Conservation (phyloP, 2,329 filamentous ascomycete species). For the Aspergillus ochraceus region DNA sequence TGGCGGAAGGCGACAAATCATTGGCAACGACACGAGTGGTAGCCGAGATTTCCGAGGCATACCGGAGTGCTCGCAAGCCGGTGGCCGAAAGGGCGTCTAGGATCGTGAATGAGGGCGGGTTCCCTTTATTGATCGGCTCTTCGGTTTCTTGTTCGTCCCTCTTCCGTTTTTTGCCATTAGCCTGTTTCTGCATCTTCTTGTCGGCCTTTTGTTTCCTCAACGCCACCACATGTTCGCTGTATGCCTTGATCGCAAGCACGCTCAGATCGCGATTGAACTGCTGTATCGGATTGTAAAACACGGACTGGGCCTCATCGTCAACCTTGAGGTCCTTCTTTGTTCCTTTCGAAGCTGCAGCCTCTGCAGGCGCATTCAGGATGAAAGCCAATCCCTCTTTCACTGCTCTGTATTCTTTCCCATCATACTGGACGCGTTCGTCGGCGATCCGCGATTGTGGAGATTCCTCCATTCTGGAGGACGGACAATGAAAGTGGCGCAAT, state of each 20-base stretch:
- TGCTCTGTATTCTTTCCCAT: slow-evolving; percentile 57
- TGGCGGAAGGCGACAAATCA: slow-evolving; percentile 76
- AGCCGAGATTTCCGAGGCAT: slow-evolving; percentile 87
- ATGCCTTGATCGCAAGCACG: slow-evolving; percentile 86
- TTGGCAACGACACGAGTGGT: slow-evolving; percentile 82
- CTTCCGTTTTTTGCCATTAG: slow-evolving; percentile 41
- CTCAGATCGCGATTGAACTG: slow-evolving; percentile 98
- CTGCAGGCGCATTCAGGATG: slow-evolving; percentile 62
- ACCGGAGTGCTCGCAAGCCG: slow-evolving; percentile 84
- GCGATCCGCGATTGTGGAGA: slow-evolving; percentile 13
- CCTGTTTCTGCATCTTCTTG: slow-evolving; percentile 36
- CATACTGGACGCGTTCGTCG: slow-evolving; percentile 40
- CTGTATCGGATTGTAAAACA: slow-evolving; percentile 99
- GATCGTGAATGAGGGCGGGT: slow-evolving; percentile 66
- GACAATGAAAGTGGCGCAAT: slow-evolving; percentile 5
- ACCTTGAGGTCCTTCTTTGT: slow-evolving; percentile 47
- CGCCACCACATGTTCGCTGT: slow-evolving; percentile 67
- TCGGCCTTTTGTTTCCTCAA: slow-evolving; percentile 54
- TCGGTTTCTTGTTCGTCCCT: slow-evolving; percentile 28
- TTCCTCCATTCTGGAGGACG: slow-evolving; percentile 19
- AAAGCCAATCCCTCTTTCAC: slow-evolving; percentile 68
- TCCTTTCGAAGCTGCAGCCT: slow-evolving; percentile 40
- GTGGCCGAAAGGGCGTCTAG: slow-evolving; percentile 94
- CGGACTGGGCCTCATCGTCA: slow-evolving; percentile 67
- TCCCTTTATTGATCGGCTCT: slow-evolving; percentile 19